Conservation (phyloP, 2,329 filamentous ascomycete species). For the Paracamarosporium sp. region DNA sequence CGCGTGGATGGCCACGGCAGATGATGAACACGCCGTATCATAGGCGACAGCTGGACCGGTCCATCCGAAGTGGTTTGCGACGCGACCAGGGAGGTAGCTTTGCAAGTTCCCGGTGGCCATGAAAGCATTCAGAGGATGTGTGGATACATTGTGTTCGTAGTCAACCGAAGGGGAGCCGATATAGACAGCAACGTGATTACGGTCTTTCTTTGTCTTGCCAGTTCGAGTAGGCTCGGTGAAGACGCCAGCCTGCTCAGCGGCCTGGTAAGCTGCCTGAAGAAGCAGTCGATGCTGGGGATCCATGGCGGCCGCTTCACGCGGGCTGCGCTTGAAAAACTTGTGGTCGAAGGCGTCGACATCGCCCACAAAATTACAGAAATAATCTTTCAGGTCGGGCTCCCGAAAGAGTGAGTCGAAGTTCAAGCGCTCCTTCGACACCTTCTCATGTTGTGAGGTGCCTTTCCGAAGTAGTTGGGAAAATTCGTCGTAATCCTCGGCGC, state of each 20-base stretch:
- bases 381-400: too few relatives aligned
- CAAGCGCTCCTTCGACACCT: too few relatives aligned
- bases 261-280: constrained; percentile 46
- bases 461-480: too few relatives aligned
- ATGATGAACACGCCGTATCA: constrained; percentile 47
- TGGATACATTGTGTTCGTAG: constrained; percentile 30
- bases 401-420: too few relatives aligned
- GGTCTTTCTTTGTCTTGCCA: constrained; percentile 5
- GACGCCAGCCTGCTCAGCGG: constrained; percentile 45
- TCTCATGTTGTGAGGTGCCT: too few relatives aligned
- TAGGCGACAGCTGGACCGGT: constrained; percentile 32
- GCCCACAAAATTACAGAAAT: background rate
- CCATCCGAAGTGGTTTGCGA: constrained; percentile 36
- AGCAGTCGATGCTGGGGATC: constrained; percentile 15
- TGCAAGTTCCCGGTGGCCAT: constrained; percentile 27
- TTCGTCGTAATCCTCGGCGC: too few relatives aligned
- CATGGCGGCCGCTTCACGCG: constrained; percentile 10
- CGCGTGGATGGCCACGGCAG: constrained; percentile 35
- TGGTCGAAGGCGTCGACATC: background rate
- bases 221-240: too few relatives aligned
- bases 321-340: background rate
- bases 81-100: constrained; percentile 27
- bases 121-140: constrained; percentile 22
- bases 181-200: constrained; percentile 36
- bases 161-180: constrained; percentile 40